phyloP scores from a whole-genome alignment of 2,329 filamentous ascomycete species.

The Endoconidiophora polonica region DNA sequence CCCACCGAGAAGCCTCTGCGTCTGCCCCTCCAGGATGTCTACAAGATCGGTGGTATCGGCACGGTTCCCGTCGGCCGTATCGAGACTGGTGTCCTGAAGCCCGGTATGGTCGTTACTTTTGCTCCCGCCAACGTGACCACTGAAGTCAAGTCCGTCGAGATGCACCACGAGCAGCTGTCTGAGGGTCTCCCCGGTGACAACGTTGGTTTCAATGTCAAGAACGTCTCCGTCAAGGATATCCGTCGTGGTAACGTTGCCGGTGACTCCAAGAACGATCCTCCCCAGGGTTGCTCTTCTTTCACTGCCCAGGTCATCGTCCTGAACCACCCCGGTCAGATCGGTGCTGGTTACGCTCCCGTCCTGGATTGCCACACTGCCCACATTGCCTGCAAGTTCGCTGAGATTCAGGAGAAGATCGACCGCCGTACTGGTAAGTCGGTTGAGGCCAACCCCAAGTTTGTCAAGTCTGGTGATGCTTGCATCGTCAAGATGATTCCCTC shows the following conservation, averaged over 20 bases:
- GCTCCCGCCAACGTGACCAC: conserved; percentile 98
- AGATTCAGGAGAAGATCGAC: conserved; percentile 99
- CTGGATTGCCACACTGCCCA: conserved; percentile 99
- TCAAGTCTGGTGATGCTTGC: conserved; percentile 99
- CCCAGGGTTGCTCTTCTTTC: conserved; percentile 78
- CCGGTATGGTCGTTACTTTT: conserved; percentile 91
- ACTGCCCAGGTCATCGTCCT: conserved; percentile 99
- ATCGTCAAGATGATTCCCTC: conserved; percentile 99
- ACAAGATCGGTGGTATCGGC: conserved; percentile 99
- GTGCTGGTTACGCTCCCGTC: conserved; percentile 97
- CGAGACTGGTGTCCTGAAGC: conserved; percentile 95
- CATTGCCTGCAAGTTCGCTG: conserved; percentile 99
- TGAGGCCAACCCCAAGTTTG: conserved; percentile 90
- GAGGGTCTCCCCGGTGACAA: conserved; percentile 99
- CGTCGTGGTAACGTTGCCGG: conserved; percentile 99
- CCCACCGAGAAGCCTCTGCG: conserved; percentile 96
- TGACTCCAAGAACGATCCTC: conserved; percentile 99
- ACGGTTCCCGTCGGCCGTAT: conserved; percentile 99
- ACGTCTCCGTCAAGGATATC: conserved; percentile 99
- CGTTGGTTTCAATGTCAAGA: conserved; percentile 99
- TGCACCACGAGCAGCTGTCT: conserved; percentile 98
- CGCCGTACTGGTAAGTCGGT: conserved; percentile 98
- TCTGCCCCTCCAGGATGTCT: conserved; percentile 99
- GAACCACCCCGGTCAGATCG: conserved; percentile 99
- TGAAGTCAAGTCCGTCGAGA: conserved; percentile 99